phyloP scores from a whole-genome alignment of 139 green algal genomes.

The Nannochloris sp. region DNA sequence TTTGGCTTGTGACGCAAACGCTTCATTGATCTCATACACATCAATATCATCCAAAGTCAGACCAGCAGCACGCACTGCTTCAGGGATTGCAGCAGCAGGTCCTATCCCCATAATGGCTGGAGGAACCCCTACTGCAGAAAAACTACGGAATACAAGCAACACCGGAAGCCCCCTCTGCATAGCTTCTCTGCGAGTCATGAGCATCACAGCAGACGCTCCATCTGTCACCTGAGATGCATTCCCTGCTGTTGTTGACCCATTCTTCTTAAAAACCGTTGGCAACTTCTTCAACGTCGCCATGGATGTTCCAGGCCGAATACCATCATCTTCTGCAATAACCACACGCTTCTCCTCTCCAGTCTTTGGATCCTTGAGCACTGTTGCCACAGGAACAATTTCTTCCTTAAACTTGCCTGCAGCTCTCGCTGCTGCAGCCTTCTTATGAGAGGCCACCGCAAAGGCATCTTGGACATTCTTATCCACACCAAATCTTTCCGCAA shows the following conservation, averaged over 20 bases:
- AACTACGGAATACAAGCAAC: slow-evolving; percentile 83
- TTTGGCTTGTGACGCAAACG: slow-evolving; percentile 71
- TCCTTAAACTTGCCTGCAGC: slow-evolving; percentile 74
- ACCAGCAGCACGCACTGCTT: slow-evolving; percentile 65
- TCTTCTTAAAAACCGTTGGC: slow-evolving; percentile 85
- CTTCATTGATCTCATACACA: slow-evolving; percentile 98
- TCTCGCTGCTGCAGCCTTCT: slow-evolving; percentile 70
- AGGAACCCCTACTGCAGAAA: slow-evolving; percentile 86
- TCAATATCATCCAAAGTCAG: slow-evolving; percentile 88
- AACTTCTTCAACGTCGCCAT: slow-evolving; percentile 61
- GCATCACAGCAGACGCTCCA: slow-evolving; percentile 77
- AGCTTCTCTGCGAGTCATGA: slow-evolving; percentile 91
- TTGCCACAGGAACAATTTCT: slow-evolving; percentile 94
- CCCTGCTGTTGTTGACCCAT: slow-evolving; percentile 87
- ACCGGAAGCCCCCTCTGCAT: slow-evolving; percentile 68
- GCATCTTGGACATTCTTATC: slow-evolving; percentile 65
- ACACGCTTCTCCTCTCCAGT: slow-evolving; percentile 64
- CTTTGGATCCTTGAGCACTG: slow-evolving; percentile 75
- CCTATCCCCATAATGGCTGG: slow-evolving; percentile 95
- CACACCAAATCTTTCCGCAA: slow-evolving; percentile 82
- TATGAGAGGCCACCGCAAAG: slow-evolving; percentile 71
- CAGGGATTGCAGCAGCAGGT: slow-evolving; percentile 91
- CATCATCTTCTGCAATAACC: slow-evolving; percentile 77
- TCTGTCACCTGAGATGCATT: slow-evolving; percentile 91
- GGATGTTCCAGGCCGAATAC: slow-evolving; percentile 69